These are phyloP conservation scores for Moesziomyces sp. DNA, from an alignment of 1,284 basidiomycete genomes.

Conservation along the genomic window DNA sequence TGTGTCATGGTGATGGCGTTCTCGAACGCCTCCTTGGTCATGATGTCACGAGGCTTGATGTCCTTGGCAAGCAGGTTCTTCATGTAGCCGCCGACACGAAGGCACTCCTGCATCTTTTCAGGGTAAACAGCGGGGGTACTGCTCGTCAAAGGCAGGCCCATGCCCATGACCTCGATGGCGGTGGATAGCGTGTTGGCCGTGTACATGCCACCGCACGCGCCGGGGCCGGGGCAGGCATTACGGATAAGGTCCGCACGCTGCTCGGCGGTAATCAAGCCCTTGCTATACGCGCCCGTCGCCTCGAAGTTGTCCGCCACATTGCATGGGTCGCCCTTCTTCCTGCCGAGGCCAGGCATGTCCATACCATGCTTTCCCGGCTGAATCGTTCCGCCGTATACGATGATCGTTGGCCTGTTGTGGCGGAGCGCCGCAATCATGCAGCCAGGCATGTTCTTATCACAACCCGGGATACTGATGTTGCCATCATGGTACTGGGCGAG, in stretches of 20 bases:
- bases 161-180: slow-evolving; percentile 87
- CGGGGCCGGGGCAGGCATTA: slow-evolving; percentile 90
- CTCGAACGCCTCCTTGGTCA: slow-evolving; percentile 94
- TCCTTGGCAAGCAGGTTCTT: slow-evolving; percentile 84
- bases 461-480: slow-evolving; percentile 94
- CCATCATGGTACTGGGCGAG: slow-evolving; percentile 98
- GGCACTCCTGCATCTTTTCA: slow-evolving; percentile 86
- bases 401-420: slow-evolving; percentile 90
- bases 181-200: slow-evolving; percentile 97
- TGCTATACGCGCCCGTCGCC: slow-evolving; percentile 81
- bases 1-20: slow-evolving; percentile 84
- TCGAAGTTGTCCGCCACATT: slow-evolving; percentile 85
- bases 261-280: slow-evolving; percentile 83
- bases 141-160: slow-evolving; percentile 85
- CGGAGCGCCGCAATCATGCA: slow-evolving; percentile 92
- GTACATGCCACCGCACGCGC: slow-evolving; percentile 96
- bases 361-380: slow-evolving; percentile 76
- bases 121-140: slow-evolving; percentile 84
- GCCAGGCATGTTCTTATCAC: slow-evolving; percentile 98
- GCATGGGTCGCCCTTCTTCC: slow-evolving; percentile 80
- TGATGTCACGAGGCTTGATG: slow-evolving; percentile 92
- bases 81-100: slow-evolving; percentile 82
- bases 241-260: slow-evolving; percentile 83
- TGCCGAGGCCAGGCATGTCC: slow-evolving; percentile 82
- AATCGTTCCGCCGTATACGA: slow-evolving; percentile 97